These are phyloP conservation scores for Raffaelea albimanens DNA, from an alignment of 2,329 filamentous ascomycete species.

Conservation along the genomic window DNA sequence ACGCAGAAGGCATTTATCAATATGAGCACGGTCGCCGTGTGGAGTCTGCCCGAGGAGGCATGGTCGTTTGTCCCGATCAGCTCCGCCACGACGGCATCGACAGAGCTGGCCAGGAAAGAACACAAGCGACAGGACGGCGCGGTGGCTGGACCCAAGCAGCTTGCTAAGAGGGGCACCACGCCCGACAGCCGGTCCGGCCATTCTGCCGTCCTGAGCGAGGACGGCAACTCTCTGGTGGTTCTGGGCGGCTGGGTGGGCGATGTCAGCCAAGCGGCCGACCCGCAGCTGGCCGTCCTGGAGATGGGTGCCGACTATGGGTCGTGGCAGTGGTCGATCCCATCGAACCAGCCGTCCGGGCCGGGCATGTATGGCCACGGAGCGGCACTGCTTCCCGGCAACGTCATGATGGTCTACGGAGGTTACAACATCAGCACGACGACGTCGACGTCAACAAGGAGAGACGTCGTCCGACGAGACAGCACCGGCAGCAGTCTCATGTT, in stretches of 20 bases:
- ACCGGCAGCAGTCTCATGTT: constrained; percentile 24
- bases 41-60: constrained; percentile 73
- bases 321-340: constrained; percentile 63
- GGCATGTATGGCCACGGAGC: constrained; percentile 57
- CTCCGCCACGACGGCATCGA: constrained; percentile 13
- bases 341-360: constrained; percentile 31
- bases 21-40: constrained; percentile 83
- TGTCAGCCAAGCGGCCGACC: constrained; percentile 62
- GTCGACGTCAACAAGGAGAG: constrained; percentile 16
- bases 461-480: constrained; percentile 2
- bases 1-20: constrained; percentile 80
- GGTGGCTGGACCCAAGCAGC: too few relatives aligned
- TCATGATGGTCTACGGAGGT: constrained; percentile 60
- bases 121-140: too few relatives aligned
- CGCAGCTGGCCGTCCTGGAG: constrained; percentile 70
- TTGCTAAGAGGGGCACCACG: too few relatives aligned
- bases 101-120: constrained; percentile 3
- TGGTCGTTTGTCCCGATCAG: constrained; percentile 72
- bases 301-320: constrained; percentile 66
- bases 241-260: constrained; percentile 92
- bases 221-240: constrained; percentile 68
- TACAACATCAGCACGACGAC: constrained; percentile 34
- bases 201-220: constrained; percentile 69
- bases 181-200: constrained; percentile 75
- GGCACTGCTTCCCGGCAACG: constrained; percentile 52